A percentile compares a stretch with the other conserved stretches of the same genome.
Evolutionary conservation across 2,329 filamentous ascomycete genomes (phyloP).

Genomic region (Trichoderma citrinoviride): DNA sequence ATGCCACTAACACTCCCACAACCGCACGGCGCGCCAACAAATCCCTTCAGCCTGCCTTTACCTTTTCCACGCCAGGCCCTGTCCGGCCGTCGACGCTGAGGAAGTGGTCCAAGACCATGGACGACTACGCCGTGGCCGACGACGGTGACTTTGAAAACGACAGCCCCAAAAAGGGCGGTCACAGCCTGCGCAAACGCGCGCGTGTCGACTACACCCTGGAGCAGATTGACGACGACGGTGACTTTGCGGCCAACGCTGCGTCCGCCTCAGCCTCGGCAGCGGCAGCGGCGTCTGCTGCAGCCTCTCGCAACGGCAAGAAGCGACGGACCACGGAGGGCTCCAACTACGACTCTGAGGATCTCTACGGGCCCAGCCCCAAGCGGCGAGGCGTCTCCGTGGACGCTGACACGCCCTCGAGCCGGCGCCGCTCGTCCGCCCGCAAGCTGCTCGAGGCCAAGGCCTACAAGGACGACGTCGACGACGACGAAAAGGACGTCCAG

Average conservation of each 20-base stretch:
- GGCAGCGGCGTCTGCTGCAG: not conserved
- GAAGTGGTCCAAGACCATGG: constrained; percentile 46
- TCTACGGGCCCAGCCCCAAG: constrained; percentile 32
- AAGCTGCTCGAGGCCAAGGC: constrained; percentile 37
- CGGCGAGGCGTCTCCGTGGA: constrained; percentile 40
- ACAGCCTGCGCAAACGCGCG: constrained; percentile 55
- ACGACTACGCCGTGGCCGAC: constrained; percentile 36
- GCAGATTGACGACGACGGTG: constrained; percentile 50
- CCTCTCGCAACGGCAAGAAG: constrained; percentile 37
- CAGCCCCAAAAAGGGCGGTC: constrained; percentile 56
- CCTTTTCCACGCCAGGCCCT: constrained; percentile 38
- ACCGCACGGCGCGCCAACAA: constrained; percentile 36
- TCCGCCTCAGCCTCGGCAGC: constrained; percentile 29
- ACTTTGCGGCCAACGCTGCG: constrained; percentile 29
- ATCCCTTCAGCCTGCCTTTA: constrained; percentile 37
- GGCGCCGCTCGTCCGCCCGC: constrained; percentile 42
- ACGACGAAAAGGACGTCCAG: constrained; percentile 50
- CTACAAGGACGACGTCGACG: constrained; percentile 33
- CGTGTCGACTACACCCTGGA: constrained; percentile 58
- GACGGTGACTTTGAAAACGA: constrained; percentile 48
- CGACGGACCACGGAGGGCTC: constrained; percentile 37
- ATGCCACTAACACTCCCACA: constrained; percentile 32
- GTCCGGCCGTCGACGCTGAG: constrained; percentile 35
- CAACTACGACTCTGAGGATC: constrained; percentile 37
- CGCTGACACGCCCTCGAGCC: constrained; percentile 36